phyloP scores from a whole-genome alignment of 129 eudicot genomes.

The Lactuca saligna region DNA sequence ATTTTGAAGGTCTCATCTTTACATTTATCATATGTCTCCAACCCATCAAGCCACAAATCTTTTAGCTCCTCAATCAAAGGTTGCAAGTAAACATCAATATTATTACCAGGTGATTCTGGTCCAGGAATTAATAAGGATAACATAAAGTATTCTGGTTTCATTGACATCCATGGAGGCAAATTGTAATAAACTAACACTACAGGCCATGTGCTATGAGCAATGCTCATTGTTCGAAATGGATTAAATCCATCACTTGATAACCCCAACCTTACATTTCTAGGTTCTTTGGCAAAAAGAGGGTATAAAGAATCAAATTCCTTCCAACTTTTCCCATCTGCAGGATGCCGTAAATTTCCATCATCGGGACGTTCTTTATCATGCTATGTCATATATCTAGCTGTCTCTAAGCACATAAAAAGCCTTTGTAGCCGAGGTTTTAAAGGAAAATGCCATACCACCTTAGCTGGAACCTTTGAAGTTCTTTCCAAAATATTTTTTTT shows the following conservation, averaged over 20 bases:
- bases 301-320: no score
- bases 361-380: background rate
- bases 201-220: background rate
- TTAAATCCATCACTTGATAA: background rate
- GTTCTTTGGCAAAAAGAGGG: background rate
- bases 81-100: conserved; percentile 26
- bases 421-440: background rate
- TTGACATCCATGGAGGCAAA: no score
- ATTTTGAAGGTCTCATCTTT: background rate
- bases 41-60: background rate
- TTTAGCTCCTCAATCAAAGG: conserved; percentile 1
- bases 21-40: background rate
- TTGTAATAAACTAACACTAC: background rate
- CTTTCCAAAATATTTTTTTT: background rate
- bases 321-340: no score
- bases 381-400: no score
- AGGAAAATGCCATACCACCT: background rate
- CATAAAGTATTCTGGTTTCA: background rate
- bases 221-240: background rate
- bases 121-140: background rate
- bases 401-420: no score
- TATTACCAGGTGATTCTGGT: background rate
- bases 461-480: background rate
- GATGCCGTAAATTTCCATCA: no score
- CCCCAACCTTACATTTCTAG: no score